A percentile compares a stretch with the other conserved stretches of the same genome.
phyloP scores from a whole-genome alignment of 805 yeast genomes.

The Lipomyces kockii region DNA sequence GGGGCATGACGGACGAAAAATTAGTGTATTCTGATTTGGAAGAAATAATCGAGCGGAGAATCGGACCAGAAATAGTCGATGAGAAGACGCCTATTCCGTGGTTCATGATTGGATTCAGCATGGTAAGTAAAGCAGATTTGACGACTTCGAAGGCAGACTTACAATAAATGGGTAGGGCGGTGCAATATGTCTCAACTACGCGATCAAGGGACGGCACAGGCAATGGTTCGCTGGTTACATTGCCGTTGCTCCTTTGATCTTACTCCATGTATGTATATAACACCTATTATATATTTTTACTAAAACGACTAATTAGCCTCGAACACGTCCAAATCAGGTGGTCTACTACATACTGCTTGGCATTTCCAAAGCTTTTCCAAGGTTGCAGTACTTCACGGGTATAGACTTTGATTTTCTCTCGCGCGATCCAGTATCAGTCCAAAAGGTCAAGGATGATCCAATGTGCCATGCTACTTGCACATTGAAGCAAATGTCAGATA shows the following conservation, averaged over 20 bases:
- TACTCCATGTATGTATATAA: conserved; percentile 31
- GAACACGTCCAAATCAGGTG: conserved; percentile 39
- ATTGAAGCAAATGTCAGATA: conserved; percentile 44
- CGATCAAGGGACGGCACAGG: conserved; percentile 44
- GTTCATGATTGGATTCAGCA: conserved; percentile 33
- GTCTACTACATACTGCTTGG: conserved; percentile 40
- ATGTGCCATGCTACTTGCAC: conserved; percentile 41
- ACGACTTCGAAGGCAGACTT: not conserved
- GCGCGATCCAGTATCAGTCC: conserved; percentile 40
- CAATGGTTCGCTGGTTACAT: conserved; percentile 45
- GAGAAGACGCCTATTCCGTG: conserved; percentile 20
- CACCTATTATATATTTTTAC: not conserved
- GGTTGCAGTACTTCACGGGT: conserved; percentile 36
- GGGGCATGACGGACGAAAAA: conserved; percentile 45
- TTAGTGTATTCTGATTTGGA: conserved; percentile 45
- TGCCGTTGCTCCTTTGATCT: conserved; percentile 45
- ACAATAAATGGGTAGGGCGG: conserved; percentile 42
- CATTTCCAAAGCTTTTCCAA: conserved; percentile 42
- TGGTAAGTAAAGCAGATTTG: conserved; percentile 14
- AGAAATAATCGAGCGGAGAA: conserved; percentile 37
- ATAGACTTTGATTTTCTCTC: conserved; percentile 40
- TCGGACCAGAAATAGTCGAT: conserved; percentile 17
- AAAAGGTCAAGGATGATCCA: conserved; percentile 40
- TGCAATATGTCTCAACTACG: conserved; percentile 46
- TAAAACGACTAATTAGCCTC: conserved; percentile 17